Evolutionary conservation across 2,329 filamentous ascomycete genomes (phyloP).

Genomic region (Hypoxylon sp.): DNA sequence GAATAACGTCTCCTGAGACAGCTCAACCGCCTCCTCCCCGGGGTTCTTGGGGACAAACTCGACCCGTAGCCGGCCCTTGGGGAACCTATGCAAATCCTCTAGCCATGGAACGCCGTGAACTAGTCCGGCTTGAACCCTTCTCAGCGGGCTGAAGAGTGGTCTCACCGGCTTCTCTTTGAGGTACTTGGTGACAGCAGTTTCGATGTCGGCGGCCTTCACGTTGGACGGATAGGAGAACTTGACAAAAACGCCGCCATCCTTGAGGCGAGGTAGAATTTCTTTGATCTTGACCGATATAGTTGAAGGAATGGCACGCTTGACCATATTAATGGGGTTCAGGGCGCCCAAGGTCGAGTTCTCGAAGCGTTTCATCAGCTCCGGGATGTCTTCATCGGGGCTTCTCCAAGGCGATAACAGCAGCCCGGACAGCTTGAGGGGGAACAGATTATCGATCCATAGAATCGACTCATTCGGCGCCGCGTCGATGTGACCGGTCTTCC

Average conservation of each 20-base stretch:
- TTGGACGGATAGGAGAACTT: constrained; percentile 54
- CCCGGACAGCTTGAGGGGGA: constrained; percentile 74
- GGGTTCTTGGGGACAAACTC: constrained; percentile 82
- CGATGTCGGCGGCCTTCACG: constrained; percentile 61
- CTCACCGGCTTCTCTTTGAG: constrained; percentile 75
- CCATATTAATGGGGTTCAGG: constrained; percentile 60
- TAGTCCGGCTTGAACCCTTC: constrained; percentile 71
- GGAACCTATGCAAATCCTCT: constrained; percentile 87
- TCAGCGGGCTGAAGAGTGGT: constrained; percentile 90
- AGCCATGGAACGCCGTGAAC: constrained; percentile 92
- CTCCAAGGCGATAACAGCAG: constrained; percentile 57
- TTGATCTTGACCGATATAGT: constrained; percentile 73
- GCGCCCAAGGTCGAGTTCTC: constrained; percentile 59
- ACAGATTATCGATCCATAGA: constrained; percentile 91
- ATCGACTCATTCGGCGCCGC: constrained; percentile 79
- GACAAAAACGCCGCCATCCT: constrained; percentile 93
- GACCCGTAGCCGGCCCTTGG: constrained; percentile 76
- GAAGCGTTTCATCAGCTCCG: constrained; percentile 60
- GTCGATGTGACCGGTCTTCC: constrained; percentile 83
- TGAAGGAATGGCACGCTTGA: constrained; percentile 69
- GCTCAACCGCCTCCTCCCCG: constrained; percentile 75
- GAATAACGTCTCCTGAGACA: constrained; percentile 88
- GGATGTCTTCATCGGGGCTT: constrained; percentile 56
- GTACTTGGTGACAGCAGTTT: constrained; percentile 66
- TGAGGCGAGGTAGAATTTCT: constrained; percentile 82